Percentiles rank a stretch among this genome's conserved stretches.
Evolutionary conservation across 2,329 filamentous ascomycete species (phyloP).

Genomic region (Sarocladium brachiariae): DNA sequence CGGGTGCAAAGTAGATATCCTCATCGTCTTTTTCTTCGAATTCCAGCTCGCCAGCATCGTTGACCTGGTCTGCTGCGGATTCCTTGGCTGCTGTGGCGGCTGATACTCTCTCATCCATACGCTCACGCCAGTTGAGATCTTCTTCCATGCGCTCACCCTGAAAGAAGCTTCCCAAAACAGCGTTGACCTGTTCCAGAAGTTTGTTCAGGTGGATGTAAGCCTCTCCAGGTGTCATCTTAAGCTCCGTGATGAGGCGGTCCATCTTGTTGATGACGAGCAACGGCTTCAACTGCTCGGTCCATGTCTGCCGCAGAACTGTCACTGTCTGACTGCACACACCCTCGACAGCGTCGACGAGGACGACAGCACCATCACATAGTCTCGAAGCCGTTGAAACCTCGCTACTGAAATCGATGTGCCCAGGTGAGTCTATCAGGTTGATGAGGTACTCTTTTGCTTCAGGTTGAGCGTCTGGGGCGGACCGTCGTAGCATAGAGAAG

Average conservation of each 20-base stretch:
- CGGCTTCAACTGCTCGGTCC: slow-evolving; percentile 92
- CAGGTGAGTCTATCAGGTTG: slow-evolving; percentile 92
- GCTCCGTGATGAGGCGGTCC: slow-evolving; percentile 86
- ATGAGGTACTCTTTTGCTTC: slow-evolving; percentile 85
- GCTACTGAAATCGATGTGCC: slow-evolving; percentile 97
- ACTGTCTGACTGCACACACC: slow-evolving; percentile 98
- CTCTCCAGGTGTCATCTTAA: slow-evolving; percentile 86
- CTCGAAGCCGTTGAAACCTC: slow-evolving; percentile 95
- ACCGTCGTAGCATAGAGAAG: slow-evolving; percentile 82
- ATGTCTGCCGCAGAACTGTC: slow-evolving; percentile 88
- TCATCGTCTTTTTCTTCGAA: slow-evolving; percentile 94
- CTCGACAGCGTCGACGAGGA: slow-evolving; percentile 93
- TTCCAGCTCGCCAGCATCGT: slow-evolving; percentile 52
- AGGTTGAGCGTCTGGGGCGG: slow-evolving; percentile 59
- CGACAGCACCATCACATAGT: slow-evolving; percentile 87
- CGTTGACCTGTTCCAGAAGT: slow-evolving; percentile 91
- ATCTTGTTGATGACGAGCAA: slow-evolving; percentile 98
- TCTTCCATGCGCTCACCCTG: slow-evolving; percentile 98
- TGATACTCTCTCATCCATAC: slow-evolving; percentile 78
- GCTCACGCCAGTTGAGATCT: slow-evolving; percentile 90
- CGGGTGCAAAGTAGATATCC: slow-evolving; percentile 94
- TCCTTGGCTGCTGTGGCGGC: slow-evolving; percentile 61
- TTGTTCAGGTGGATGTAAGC: slow-evolving; percentile 86
- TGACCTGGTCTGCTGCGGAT: slow-evolving; percentile 37
- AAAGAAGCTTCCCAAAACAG: slow-evolving; percentile 94